Conservation (phyloP, 768 basidiomycete species). For the Strobilomyces echinocephalus region DNA sequence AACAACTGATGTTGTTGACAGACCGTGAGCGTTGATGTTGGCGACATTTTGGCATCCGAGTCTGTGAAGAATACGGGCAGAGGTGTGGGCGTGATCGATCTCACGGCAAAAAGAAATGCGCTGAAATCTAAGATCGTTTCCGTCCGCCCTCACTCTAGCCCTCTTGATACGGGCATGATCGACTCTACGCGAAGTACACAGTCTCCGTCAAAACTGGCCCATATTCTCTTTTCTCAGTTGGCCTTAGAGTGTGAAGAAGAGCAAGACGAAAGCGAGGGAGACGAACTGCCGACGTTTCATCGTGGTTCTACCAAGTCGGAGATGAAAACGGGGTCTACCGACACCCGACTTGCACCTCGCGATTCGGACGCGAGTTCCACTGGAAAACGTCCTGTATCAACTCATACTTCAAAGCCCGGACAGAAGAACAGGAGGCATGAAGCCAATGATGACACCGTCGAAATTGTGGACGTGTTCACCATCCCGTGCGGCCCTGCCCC, state of each 20-base stretch:
- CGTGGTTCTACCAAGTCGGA: constrained; percentile 4
- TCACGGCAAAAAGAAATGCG: neutral
- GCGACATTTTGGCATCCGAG: neutral
- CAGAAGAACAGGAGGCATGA: neutral
- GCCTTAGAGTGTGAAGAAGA: constrained; percentile 12
- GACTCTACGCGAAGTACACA: neutral
- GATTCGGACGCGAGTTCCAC: too few relatives aligned
- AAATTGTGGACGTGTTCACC: constrained; percentile 21
- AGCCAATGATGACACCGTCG: neutral
- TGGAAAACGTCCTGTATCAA: too few relatives aligned
- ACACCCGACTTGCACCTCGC: constrained; percentile 6
- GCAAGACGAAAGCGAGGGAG: constrained; percentile 8
- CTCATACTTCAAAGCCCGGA: neutral
- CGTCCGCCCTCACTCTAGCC: neutral
- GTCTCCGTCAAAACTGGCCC: constrained; percentile 13
- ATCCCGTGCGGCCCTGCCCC: constrained; percentile 19
- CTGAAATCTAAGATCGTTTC: neutral
- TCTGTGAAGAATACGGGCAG: neutral
- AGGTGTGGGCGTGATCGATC: constrained; percentile 6
- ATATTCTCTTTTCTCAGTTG: constrained; percentile 7
- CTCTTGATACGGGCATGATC: neutral
- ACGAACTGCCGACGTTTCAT: constrained; percentile 21
- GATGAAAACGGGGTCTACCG: neutral
- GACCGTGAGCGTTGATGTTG: constrained; percentile 3
- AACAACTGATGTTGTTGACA: constrained; percentile 2